Evolutionary conservation across 176 grass and related monocot genomes (phyloP).

Genomic region (Ensete ventricosum): DNA sequence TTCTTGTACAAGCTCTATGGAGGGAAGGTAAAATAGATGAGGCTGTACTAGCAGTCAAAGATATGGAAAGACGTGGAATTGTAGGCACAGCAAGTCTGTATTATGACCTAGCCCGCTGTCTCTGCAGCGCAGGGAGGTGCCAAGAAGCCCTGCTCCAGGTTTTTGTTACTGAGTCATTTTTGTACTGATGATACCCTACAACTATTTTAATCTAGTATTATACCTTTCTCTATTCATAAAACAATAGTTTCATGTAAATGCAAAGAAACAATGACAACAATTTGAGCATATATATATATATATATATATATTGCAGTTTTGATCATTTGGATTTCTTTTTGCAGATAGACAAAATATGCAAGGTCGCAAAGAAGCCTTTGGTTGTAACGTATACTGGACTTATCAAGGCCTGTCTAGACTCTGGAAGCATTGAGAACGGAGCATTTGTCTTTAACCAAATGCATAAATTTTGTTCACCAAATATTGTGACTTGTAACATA

Average conservation of each 20-base stretch:
- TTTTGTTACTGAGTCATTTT: neutral
- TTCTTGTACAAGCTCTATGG: constrained; percentile 89
- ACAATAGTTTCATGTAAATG: neutral
- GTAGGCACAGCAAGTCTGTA: constrained; percentile 89
- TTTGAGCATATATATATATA: neutral
- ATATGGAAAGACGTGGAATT: constrained; percentile 87
- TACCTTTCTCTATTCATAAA: constrained; percentile 7
- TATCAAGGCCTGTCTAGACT: constrained; percentile 75
- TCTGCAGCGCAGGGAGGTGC: constrained; percentile 76
- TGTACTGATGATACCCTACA: neutral
- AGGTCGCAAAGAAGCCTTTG: constrained; percentile 93
- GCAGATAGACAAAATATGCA: constrained; percentile 93
- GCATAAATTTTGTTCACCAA: constrained; percentile 76
- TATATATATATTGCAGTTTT: neutral
- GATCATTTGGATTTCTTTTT: constrained; percentile 18
- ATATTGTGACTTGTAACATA: constrained; percentile 74
- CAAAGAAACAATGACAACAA: neutral
- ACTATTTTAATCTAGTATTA: neutral
- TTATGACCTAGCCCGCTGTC: constrained; percentile 92
- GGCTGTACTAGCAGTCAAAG: constrained; percentile 72
- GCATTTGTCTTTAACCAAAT: constrained; percentile 75
- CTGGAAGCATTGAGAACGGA: constrained; percentile 71
- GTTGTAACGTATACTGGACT: constrained; percentile 93
- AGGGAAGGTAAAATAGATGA: constrained; percentile 84
- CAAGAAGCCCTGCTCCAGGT: constrained; percentile 95